Evolutionary conservation across 345 rosid species (phyloP), one percentile per base, ranked within the genome.

Genomic region (Aquilaria yunnanensis): DNA sequence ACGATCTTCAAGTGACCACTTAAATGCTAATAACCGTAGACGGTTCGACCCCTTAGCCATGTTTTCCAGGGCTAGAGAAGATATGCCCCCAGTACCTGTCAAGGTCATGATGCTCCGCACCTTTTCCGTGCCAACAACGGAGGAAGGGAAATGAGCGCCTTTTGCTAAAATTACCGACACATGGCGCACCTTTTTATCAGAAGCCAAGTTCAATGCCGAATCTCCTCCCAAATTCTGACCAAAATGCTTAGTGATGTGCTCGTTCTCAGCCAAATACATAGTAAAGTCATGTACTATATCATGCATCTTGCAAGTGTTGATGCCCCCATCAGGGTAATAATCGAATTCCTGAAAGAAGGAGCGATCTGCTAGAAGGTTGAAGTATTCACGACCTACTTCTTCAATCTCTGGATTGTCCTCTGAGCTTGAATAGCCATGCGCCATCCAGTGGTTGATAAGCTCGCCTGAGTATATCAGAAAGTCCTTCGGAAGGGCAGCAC

Each of bases 401-500:
- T 57, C 46, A 2, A 34, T 5, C 9, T 10, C 16, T 0, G 9
- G 8, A 37, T 57, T 12, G 3, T 12, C 60, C 34, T 1, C 23
- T 4, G 9, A 37, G 29, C 23, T 34, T 9, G 45, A 16, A 43
- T 58, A 45, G 3, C 51, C 62, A 43, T 59, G 62, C 1, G 62
- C 62, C 51, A 46, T 46, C 62, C 51, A 59, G 0, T 23, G 34
- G 1, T 46, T 13, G 2, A 45, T 47, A 13, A 59, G 2, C 16
- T 59, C 30, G 30, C 23, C 23, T 16, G 23, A 16, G 23, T 16
- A 16, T 16, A 16, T 16, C 23, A 16, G 23, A 16, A 16, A 30
- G 10, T 60, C 56, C 14, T 61, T 49, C 9, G 64, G 64, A 33
- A 61, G 23, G 13, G 51, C 14, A 14, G 47, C 56, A 56, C 65